phyloP scores from a whole-genome alignment of 768 basidiomycete species.

The Leccinum variicolor region DNA sequence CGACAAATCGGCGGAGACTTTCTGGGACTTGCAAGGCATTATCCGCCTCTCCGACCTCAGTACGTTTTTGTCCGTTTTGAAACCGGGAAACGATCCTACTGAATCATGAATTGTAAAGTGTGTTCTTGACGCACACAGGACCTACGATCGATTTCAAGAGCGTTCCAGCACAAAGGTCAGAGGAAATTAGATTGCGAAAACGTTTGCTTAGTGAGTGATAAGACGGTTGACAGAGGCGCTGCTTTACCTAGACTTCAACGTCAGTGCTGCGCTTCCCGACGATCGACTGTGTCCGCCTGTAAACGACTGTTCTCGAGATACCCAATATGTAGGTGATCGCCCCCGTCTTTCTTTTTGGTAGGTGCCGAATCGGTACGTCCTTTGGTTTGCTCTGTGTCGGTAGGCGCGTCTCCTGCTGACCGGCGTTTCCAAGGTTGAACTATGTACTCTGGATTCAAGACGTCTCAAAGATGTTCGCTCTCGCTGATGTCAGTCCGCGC shows the following conservation, averaged over 20 bases:
- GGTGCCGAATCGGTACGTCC: slow-evolving; percentile 69
- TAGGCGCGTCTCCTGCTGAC: background rate
- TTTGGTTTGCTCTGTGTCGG: background rate
- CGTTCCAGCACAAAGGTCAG: slow-evolving; percentile 64
- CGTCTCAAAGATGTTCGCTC: slow-evolving; percentile 38
- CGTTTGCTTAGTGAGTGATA: slow-evolving; percentile 11
- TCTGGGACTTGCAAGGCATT: slow-evolving; percentile 47
- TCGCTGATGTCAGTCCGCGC: slow-evolving; percentile 28
- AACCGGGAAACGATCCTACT: background rate
- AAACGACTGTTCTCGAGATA: slow-evolving; percentile 21
- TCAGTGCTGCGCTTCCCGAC: slow-evolving; percentile 53
- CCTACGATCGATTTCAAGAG: slow-evolving; percentile 73
- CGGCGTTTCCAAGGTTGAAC: slow-evolving; percentile 55
- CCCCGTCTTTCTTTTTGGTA: slow-evolving; percentile 21
- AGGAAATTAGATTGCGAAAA: background rate
- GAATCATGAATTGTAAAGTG: slow-evolving; percentile 16
- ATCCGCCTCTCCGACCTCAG: slow-evolving; percentile 55
- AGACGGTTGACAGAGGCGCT: slow-evolving; percentile 81
- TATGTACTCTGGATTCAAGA: slow-evolving; percentile 87
- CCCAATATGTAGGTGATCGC: background rate
- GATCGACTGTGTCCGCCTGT: slow-evolving; percentile 89
- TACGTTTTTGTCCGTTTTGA: slow-evolving; percentile 29
- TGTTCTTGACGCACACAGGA: slow-evolving; percentile 23
- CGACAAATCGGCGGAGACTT: slow-evolving; percentile 45
- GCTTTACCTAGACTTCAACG: slow-evolving; percentile 67